Evolutionary conservation across 352 stramenopile species (phyloP).

Genomic region (Pythium scleroteichum): DNA sequence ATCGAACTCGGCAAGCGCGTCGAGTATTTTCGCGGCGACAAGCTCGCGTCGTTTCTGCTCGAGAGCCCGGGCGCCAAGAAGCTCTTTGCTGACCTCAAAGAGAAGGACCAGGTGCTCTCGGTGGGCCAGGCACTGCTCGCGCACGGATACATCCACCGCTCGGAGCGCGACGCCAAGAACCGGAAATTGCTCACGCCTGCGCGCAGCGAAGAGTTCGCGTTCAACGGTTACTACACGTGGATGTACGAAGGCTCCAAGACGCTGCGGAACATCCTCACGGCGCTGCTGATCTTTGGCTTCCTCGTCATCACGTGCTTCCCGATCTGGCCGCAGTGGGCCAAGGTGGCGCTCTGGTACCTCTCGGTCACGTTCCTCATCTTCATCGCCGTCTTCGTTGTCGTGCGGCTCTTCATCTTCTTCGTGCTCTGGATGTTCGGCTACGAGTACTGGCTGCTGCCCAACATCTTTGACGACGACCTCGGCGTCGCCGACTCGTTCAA

Average conservation of each 20-base stretch:
- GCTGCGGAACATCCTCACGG: conserved; percentile 97
- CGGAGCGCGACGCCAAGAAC: conserved; percentile 84
- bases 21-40: conserved; percentile 91
- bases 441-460: conserved; percentile 99
- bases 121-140: conserved; percentile 76
- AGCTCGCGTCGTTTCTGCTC: conserved; percentile 85
- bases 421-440: conserved; percentile 94
- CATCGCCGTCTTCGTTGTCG: conserved; percentile 96
- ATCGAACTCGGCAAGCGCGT: conserved; percentile 91
- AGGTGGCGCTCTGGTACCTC: conserved; percentile 98
- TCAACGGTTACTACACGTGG: conserved; percentile 98
- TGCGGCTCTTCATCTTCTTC: conserved; percentile 96
- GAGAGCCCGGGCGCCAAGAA: conserved; percentile 76
- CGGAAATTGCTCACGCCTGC: conserved; percentile 84
- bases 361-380: conserved; percentile 99
- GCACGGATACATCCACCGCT: conserved; percentile 87
- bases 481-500: conserved; percentile 98
- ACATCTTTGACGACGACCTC: conserved; percentile 99
- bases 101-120: conserved; percentile 74
- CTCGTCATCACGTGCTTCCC: conserved; percentile 98
- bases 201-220: conserved; percentile 91
- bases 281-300: conserved; percentile 96
- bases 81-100: conserved; percentile 80
- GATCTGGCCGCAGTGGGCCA: conserved; percentile 99
- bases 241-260: conserved; percentile 99